phyloP scores from a whole-genome alignment of 441 rosid species.

The Daphne laureola region DNA sequence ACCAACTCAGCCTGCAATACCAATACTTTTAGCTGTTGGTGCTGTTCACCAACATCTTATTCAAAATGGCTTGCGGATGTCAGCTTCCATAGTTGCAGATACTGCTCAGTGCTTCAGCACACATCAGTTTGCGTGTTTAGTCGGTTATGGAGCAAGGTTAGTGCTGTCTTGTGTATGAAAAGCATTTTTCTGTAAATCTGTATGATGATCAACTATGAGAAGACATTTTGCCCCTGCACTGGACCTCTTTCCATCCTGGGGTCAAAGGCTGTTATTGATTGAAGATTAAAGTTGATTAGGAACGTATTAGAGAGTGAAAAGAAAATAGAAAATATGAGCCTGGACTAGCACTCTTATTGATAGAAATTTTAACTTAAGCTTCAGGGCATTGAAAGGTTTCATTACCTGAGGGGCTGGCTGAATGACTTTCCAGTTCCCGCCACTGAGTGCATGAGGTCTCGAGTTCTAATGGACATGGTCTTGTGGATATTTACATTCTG shows the following conservation, averaged over 20 bases:
- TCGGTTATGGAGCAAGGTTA: constrained; percentile 99
- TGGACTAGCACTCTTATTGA: background rate
- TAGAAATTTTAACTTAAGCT: too few species aligned
- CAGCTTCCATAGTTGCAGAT: constrained; percentile 90
- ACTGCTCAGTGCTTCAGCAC: constrained; percentile 99
- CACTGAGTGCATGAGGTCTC: too few species aligned
- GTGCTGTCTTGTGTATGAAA: constrained; percentile 14
- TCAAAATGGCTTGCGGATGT: constrained; percentile 93
- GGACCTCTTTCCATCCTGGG: background rate
- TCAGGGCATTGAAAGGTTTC: too few species aligned
- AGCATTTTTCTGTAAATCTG: background rate
- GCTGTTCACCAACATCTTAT: constrained; percentile 99
- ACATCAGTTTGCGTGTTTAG: constrained; percentile 96
- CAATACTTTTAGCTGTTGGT: constrained; percentile 95
- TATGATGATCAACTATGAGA: background rate
- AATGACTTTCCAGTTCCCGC: too few species aligned
- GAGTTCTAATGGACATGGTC: too few species aligned
- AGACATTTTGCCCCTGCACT: background rate
- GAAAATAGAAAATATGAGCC: background rate
- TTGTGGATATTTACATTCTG: too few species aligned
- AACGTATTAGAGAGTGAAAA: too few species aligned
- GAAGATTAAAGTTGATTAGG: too few species aligned
- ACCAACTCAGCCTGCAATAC: constrained; percentile 85
- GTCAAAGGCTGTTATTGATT: background rate
- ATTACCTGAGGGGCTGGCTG: too few species aligned